A percentile compares a stretch with the other conserved stretches of the same genome.
Conservation (phyloP, 2,329 filamentous ascomycete genomes). For the Pseudopithomyces chartarum region DNA sequence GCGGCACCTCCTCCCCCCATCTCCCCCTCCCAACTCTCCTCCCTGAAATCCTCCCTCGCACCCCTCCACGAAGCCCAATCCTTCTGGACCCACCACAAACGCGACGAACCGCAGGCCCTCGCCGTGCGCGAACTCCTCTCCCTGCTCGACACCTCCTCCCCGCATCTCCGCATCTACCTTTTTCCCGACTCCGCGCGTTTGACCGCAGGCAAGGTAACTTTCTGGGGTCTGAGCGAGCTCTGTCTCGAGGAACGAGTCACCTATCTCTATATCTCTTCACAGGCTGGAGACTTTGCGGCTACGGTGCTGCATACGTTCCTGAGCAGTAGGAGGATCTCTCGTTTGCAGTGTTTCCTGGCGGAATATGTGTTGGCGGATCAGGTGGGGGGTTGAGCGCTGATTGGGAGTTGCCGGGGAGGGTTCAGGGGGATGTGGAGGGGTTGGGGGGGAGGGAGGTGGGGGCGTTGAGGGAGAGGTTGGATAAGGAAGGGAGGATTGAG, state of each 20-base stretch:
- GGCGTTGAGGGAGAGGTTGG: slow-evolving; percentile 33
- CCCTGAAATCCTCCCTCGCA: not conserved
- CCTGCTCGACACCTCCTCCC: not conserved
- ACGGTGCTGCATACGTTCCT: slow-evolving; percentile 3
- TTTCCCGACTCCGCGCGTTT: not conserved
- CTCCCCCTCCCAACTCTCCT: not conserved
- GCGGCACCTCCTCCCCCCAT: not conserved
- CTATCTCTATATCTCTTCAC: not conserved
- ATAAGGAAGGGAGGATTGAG: slow-evolving; percentile 47
- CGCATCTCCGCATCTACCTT: not conserved
- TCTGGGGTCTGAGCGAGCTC: not conserved
- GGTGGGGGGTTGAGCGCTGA: not conserved
- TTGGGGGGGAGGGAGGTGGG: not conserved
- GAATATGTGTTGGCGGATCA: slow-evolving; percentile 5
- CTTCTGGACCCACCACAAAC: slow-evolving; percentile 1
- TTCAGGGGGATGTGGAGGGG: not conserved
- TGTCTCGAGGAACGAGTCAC: not conserved
- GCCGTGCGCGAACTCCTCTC: not conserved
- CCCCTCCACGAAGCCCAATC: not conserved
- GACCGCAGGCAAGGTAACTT: not conserved
- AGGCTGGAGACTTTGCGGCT: not conserved
- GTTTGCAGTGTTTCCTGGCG: slow-evolving; percentile 5
- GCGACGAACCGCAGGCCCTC: not conserved
- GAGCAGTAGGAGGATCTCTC: not conserved
- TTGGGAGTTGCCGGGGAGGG: not conserved